Base-by-base conservation (phyloP, 2,329 filamentous ascomycete species). In the Bimuria novae-zelandiae region DNA sequence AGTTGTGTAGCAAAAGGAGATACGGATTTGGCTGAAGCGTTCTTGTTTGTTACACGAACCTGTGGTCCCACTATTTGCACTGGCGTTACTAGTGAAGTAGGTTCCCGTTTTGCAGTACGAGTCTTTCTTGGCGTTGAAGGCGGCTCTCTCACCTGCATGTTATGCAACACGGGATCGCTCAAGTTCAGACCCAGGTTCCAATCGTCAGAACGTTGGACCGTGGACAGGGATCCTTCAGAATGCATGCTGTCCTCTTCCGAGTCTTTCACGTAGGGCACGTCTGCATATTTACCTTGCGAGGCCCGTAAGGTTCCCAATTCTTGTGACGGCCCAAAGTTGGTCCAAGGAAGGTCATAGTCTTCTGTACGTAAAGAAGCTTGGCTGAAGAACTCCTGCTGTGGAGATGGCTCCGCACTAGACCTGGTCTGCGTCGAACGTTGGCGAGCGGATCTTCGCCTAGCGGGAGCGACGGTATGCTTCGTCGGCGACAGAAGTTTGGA, bases 171-270 rank as follows among this genome's bases (percentile, higher is more conserved):
- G 12, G 59, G 50, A 33, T 67, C 57, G 44, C 57, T 60, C 22
- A 42, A 40, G 33, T 54, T 45, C 7, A 36, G 2, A 17, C 27
- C 40, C 23, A 22, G 17, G 44, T 37, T 36, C 58, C 51, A 48
- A 22, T 64, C 62, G 45, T 67, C 64, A 3, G 68, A 67, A 33
- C 59, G 51, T 4, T 51, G 62, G 3, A 61, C 44, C 12, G 64
- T 69, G 11, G 70, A 70, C 3, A 70, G 39, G 0, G 64, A 68
- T 7, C 57, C 51, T 49, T 67, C 65, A n/a, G 70, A 68, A 19
- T 57, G 60, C n/a, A 62, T 27, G 23, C 59, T 70, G 33, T 59
- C 63, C 32, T 72, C 68, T 42, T 69, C 68, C 1, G 69, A 72
- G 39, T 72, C 65, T 42, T 67, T 69, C n/a, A 71, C 56, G 19